Evolutionary conservation across 2,329 filamentous ascomycete genomes (phyloP), one percentile per base, ranked within the genome.

Genomic region (Fusarium sacchari): DNA sequence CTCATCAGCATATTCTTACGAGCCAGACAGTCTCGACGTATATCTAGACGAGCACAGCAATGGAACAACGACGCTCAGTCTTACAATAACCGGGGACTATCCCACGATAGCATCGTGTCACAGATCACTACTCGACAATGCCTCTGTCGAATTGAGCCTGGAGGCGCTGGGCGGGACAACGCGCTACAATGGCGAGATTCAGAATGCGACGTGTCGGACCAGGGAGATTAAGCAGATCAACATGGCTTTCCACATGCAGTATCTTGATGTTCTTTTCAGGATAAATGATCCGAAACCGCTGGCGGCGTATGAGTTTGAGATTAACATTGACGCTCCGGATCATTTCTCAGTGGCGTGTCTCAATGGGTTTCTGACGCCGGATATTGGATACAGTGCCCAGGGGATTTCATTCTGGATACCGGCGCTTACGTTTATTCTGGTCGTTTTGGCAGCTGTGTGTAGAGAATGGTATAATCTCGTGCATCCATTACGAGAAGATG

Each of bases 271-370:
- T 4, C 6, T 58, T 7, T 73, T 75, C 42, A 53, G 42, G 5
- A 57, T 93, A 17, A 50, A 65, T 9, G 46, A 52, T 6, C 70
- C 73, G 17, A 43, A 58, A 46, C 64, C 71, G 36, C 44, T 78
- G 42, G 74, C 68, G 24, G 58, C 76, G 26, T 78, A 71, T 26
- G 36, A 71, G 12, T 50, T 77, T 26, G 32, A 71, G 24, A 34
- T 78, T 14, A 57, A 67, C 36, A 59, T 78, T 3, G 67, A 58
- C 20, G 76, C 60, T 9, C 58, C 74, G 8, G 71, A 74, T 20
- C 26, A 71, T 43, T 62, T 74, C 7, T 59, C 68, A 2, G 52
- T 58, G 8, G 76, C 46, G 0, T 77, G 76, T 24, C 32, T 78
- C 12, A 34, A 53, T 4, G 56, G 53, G 1, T 77, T 66, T 15